Conservation (phyloP, 805 yeast species). For the Hagleromyces aurorensis region DNA sequence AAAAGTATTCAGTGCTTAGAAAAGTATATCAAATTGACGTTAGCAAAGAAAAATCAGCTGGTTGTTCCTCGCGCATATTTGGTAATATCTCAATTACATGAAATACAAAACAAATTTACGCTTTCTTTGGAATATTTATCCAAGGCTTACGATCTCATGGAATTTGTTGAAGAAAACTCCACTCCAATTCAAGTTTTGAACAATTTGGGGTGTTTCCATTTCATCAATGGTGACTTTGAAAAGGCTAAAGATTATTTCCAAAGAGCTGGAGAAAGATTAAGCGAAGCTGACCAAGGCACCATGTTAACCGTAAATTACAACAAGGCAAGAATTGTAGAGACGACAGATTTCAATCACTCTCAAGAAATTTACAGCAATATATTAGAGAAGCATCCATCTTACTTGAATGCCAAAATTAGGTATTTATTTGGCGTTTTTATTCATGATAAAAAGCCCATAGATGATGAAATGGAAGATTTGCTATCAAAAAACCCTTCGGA, state of each 20-base stretch:
- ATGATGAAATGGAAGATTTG: constrained; percentile 46
- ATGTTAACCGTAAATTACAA: constrained; percentile 54
- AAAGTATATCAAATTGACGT: constrained; percentile 57
- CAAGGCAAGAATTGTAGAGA: constrained; percentile 66
- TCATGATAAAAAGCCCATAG: constrained; percentile 40
- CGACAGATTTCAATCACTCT: constrained; percentile 24
- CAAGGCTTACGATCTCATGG: constrained; percentile 48
- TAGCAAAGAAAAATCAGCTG: constrained; percentile 47
- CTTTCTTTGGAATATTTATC: constrained; percentile 58
- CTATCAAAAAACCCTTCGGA: constrained; percentile 49
- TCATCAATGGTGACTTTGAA: constrained; percentile 51
- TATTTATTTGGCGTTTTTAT: constrained; percentile 53
- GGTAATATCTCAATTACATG: constrained; percentile 62
- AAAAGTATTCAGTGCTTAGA: constrained; percentile 62
- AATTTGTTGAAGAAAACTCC: constrained; percentile 29
- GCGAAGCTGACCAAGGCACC: constrained; percentile 26
- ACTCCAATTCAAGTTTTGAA: constrained; percentile 56
- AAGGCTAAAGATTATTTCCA: constrained; percentile 52
- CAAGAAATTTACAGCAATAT: constrained; percentile 43
- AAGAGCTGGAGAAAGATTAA: constrained; percentile 33
- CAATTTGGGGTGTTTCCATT: constrained; percentile 79
- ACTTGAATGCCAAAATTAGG: constrained; percentile 70
- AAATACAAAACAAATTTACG: constrained; percentile 49
- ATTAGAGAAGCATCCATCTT: constrained; percentile 55
- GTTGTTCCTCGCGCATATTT: constrained; percentile 57